phyloP scores from a whole-genome alignment of 177 flowering plant species.

The Telopea speciosissima region DNA sequence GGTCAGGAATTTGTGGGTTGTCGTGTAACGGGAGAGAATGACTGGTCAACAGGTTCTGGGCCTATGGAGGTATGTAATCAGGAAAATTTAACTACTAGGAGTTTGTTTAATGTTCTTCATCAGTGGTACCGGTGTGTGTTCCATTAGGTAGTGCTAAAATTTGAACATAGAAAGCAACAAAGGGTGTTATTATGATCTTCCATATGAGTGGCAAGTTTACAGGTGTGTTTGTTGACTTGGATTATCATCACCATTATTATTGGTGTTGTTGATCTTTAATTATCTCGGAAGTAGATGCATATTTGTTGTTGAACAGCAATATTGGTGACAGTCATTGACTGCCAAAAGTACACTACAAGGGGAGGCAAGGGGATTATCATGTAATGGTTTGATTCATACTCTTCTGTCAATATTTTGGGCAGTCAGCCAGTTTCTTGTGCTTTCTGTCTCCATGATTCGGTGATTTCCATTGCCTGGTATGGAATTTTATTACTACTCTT shows the following conservation, averaged over 20 bases:
- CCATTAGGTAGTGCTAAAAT: constrained; percentile 72
- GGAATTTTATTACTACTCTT: neutral
- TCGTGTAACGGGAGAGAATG: constrained; percentile 74
- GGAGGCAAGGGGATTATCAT: constrained; percentile 85
- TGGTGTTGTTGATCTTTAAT: no score
- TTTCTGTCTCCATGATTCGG: neutral
- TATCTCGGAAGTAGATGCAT: neutral
- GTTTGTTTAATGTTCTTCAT: no score
- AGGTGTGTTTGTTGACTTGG: constrained; percentile 34
- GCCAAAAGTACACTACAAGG: constrained; percentile 80
- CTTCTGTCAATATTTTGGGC: no score
- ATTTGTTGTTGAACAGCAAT: constrained; percentile 30
- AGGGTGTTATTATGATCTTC: constrained; percentile 88
- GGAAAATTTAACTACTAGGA: neutral
- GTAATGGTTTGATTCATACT: constrained; percentile 53
- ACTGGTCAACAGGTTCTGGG: constrained; percentile 56
- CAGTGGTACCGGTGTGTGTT: no score
- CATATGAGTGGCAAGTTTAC: constrained; percentile 95
- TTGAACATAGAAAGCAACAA: constrained; percentile 87
- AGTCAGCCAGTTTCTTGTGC: neutral
- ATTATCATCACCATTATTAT: no score
- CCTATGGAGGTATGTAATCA: constrained; percentile 57
- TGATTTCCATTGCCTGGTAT: neutral
- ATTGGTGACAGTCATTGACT: constrained; percentile 87
- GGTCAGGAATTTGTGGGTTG: constrained; percentile 98